Evolutionary conservation across 129 eudicot genomes (phyloP).

Genomic region (Mikania micrantha): DNA sequence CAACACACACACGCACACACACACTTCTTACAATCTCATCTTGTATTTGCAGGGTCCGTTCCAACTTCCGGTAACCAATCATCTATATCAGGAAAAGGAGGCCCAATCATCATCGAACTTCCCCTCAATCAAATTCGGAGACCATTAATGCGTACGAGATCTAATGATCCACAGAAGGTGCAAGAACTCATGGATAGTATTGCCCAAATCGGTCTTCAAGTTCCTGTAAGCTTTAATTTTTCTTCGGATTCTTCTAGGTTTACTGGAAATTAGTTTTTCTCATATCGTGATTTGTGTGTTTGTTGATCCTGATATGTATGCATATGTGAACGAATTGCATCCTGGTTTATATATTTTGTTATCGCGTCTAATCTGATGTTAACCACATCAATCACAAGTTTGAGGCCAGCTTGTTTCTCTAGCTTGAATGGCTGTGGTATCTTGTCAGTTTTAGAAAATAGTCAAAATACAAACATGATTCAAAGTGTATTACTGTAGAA

Average conservation of each 20-base stretch:
- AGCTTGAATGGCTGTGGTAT: no score
- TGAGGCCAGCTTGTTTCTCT: no score
- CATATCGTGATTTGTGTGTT: neutral
- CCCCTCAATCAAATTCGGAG: slow-evolving; percentile 81
- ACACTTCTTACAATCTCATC: neutral
- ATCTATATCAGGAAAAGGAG: slow-evolving; percentile 42
- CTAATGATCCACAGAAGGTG: slow-evolving; percentile 78
- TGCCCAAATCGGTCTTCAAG: slow-evolving; percentile 91
- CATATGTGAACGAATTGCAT: neutral
- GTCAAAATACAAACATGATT: no score
- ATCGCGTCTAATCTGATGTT: no score
- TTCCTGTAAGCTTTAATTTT: slow-evolving; percentile 52
- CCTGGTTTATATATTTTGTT: no score
- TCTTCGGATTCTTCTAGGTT: neutral
- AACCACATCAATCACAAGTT: no score
- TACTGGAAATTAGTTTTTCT: neutral
- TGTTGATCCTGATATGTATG: neutral
- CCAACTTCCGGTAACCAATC: slow-evolving; percentile 28
- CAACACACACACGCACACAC: slow-evolving; percentile 5
- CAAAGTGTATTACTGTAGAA: no score
- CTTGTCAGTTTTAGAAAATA: no score
- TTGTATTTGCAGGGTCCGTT: slow-evolving; percentile 47
- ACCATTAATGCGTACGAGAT: slow-evolving; percentile 90
- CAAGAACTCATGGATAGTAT: slow-evolving; percentile 93
- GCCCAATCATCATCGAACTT: slow-evolving; percentile 70